These are phyloP conservation scores for Penicillium bovifimosum DNA, from an alignment of 495 filamentous ascomycete genomes.

Conservation along the genomic window DNA sequence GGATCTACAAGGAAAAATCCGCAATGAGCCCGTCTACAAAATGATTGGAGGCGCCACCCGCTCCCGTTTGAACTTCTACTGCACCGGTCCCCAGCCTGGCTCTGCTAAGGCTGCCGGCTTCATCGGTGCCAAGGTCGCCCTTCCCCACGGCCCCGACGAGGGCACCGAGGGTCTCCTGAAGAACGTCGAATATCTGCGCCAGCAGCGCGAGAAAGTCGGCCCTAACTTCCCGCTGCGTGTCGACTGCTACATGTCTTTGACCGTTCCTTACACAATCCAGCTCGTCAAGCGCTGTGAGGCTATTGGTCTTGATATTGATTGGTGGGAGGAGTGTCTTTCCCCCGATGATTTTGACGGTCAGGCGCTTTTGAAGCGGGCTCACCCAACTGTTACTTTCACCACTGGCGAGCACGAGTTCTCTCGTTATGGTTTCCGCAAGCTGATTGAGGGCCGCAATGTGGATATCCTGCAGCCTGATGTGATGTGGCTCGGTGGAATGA, in stretches of 20 bases:
- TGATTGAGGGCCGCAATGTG: conserved; percentile 84
- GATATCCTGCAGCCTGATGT: conserved; percentile 94
- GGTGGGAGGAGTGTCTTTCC: conserved; percentile 91
- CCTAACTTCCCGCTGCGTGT: conserved; percentile 90
- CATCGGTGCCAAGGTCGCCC: conserved; percentile 79
- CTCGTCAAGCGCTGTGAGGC: conserved; percentile 75
- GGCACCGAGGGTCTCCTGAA: conserved; percentile 74
- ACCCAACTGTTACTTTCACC: conserved; percentile 88
- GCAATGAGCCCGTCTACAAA: conserved; percentile 90
- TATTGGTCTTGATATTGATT: conserved; percentile 79
- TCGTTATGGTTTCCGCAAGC: conserved; percentile 86
- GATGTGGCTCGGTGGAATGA: conserved; percentile 94
- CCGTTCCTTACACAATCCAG: conserved; percentile 86
- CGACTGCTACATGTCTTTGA: conserved; percentile 94
- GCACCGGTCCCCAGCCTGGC: conserved; percentile 78
- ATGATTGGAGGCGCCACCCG: conserved; percentile 84
- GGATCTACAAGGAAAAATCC: conserved; percentile 85
- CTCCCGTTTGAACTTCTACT: conserved; percentile 81
- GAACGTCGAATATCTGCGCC: conserved; percentile 80
- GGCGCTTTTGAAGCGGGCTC: conserved; percentile 78
- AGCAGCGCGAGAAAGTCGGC: conserved; percentile 77
- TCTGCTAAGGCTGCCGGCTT: conserved; percentile 79
- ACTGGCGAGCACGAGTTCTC: conserved; percentile 95
- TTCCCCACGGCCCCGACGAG: conserved; percentile 84
- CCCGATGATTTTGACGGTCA: conserved; percentile 91